Evolutionary conservation across 768 basidiomycete genomes (phyloP), one percentile per base, ranked within the genome.

Genomic region (Russula lepida): DNA sequence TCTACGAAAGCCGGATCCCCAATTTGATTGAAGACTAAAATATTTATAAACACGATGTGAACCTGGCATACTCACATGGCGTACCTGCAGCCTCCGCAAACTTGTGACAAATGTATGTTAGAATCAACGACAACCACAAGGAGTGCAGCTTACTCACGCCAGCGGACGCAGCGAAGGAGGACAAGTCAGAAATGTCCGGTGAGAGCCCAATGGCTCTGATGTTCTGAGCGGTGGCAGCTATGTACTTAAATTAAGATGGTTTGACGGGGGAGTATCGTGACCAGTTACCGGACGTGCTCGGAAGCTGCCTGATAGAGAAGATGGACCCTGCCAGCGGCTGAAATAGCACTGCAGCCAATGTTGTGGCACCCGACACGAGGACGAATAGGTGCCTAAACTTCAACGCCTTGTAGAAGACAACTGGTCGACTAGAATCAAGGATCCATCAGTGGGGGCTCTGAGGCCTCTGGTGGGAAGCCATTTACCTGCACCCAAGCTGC

Each of bases 1-100:
- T 65, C 52, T 23, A 86, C 73, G 66, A 85, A 88, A 8, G 84
- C 81, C 1, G 86, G 86, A 59, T 85, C 82, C 6, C 72, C 67
- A 6, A 86, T 69, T 19, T 70, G 66, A 28, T 63, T 81, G 75
- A 39, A 77, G 69, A 4, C 76, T 76, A 78, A 74, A 19, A 78
- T 76, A 49, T 79, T 77, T 4, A 77, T 75, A 63, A 77, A 81
- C 64, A 46, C 17, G 8, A 72, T 12, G 4, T 9, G 41, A 44
- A 55, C 6, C 49, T 58, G 6, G 37, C 7, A 28, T 47, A 17
- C 9, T 50, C 44, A 11, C 1, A 47, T 58, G 48, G 9, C 52
- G 23, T n/a, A 66, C 65, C 63, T 56, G 66, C 12, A 37, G 66
- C 56, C 25, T 65, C 60, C 23, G 64, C 58, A 30, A 53, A 66